Percentiles rank a stretch among this genome's conserved stretches.
Conservation (phyloP, 305 asterid genomes). For the Fraxinus paxiana region DNA sequence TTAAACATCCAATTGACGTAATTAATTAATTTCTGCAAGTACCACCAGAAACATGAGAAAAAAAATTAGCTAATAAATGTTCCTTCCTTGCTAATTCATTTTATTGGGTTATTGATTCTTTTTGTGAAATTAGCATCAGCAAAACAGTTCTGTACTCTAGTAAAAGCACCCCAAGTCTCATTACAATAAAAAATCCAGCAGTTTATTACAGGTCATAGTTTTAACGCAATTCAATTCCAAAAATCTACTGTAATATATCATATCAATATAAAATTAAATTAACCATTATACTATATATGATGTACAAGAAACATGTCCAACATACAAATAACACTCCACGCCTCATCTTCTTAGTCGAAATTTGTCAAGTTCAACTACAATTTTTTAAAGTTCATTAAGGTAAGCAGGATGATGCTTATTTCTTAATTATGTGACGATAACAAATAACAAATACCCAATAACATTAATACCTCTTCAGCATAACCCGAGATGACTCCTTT, state of each 20-base stretch:
- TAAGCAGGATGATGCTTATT: not conserved
- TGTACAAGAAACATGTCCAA: not conserved
- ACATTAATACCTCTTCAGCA: constrained; percentile 68
- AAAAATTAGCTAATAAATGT: not conserved
- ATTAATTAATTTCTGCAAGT: not conserved
- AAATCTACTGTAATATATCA: not conserved
- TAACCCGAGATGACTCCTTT: constrained; percentile 62
- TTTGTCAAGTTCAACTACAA: constrained; percentile 5
- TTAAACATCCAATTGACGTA: constrained; percentile 15
- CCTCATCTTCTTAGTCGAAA: not conserved
- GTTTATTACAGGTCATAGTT: not conserved
- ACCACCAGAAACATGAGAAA: not conserved
- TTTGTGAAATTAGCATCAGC: not conserved
- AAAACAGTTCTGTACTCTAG: not conserved
- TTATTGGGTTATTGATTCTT: not conserved
- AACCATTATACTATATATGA: not conserved
- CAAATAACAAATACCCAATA: constrained; percentile 13
- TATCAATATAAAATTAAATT: not conserved
- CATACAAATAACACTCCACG: not conserved
- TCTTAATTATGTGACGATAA: not conserved
- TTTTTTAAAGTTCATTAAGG: not conserved
- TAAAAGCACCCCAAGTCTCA: not conserved
- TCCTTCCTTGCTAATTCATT: not conserved
- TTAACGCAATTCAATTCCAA: not conserved
- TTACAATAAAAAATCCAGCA: not conserved